These are phyloP conservation scores for Ganoderma meredithae DNA, from an alignment of 1,284 basidiomycete species.

Conservation along the genomic window DNA sequence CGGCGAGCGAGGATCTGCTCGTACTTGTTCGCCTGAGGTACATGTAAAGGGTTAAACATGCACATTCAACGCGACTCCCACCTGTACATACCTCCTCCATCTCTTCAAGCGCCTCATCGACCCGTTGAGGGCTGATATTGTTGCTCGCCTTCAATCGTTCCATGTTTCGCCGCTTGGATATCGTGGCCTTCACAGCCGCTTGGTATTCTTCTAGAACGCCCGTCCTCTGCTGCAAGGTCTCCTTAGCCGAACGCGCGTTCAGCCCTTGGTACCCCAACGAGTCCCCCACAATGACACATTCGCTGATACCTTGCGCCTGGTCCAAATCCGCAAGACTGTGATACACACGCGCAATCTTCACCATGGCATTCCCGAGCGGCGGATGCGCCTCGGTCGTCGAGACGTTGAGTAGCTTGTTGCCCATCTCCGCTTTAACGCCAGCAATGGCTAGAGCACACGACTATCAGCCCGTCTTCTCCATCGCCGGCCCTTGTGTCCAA, in stretches of 20 bases:
- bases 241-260: constrained; percentile 94
- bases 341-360: constrained; percentile 86
- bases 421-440: constrained; percentile 82
- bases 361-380: constrained; percentile 79
- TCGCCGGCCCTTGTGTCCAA: background rate
- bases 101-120: constrained; percentile 93
- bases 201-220: constrained; percentile 93
- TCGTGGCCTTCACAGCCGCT: constrained; percentile 87
- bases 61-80: too few species aligned
- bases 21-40: constrained; percentile 79
- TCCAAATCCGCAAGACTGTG: constrained; percentile 87
- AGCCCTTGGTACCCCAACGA: constrained; percentile 92
- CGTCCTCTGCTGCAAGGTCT: constrained; percentile 87
- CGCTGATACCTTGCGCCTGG: constrained; percentile 87
- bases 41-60: constrained; percentile 26
- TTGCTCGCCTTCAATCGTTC: constrained; percentile 90
- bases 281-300: constrained; percentile 92
- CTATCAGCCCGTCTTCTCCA: constrained; percentile 9
- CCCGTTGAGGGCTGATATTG: constrained; percentile 85
- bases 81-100: constrained; percentile 79
- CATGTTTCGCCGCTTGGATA: constrained; percentile 89
- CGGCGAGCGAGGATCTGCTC: constrained; percentile 84
- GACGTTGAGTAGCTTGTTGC: constrained; percentile 87
- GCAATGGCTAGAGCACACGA: constrained; percentile 66
- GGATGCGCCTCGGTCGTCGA: constrained; percentile 89